phyloP scores from a whole-genome alignment of 495 filamentous ascomycete genomes.

The Penicillium arizonense region DNA sequence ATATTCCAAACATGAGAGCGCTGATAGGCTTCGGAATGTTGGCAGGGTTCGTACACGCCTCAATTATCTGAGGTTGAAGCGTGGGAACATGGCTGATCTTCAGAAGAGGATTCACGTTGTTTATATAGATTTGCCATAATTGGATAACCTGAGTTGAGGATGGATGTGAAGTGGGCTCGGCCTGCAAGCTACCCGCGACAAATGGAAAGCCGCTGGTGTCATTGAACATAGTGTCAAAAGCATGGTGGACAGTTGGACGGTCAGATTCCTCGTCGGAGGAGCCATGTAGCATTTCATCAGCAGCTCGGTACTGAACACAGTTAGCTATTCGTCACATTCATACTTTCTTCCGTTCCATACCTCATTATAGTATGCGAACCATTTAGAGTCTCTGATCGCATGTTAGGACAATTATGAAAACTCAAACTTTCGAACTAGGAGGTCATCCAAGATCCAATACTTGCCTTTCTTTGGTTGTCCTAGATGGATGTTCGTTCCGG shows the following conservation, averaged over 20 bases:
- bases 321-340: neutral
- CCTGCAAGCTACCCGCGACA: slow-evolving; percentile 46
- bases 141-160: slow-evolving; percentile 28
- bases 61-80: slow-evolving; percentile 33
- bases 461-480: neutral
- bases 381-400: slow-evolving; percentile 6
- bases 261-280: slow-evolving; percentile 63
- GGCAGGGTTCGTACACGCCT: slow-evolving; percentile 16
- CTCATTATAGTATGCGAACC: slow-evolving; percentile 19
- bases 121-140: slow-evolving; percentile 45
- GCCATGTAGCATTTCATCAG: slow-evolving; percentile 36
- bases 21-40: slow-evolving; percentile 51
- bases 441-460: neutral
- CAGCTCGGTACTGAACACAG: slow-evolving; percentile 4
- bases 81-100: slow-evolving; percentile 50
- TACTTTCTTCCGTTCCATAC: neutral
- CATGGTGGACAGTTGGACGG: slow-evolving; percentile 49
- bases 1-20: slow-evolving; percentile 70
- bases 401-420: neutral
- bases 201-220: slow-evolving; percentile 59
- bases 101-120: slow-evolving; percentile 47
- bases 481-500: neutral
- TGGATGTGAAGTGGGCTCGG: slow-evolving; percentile 36
- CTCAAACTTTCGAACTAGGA: neutral
- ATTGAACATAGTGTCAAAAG: slow-evolving; percentile 53